Percentiles rank a stretch among this genome's conserved stretches.
Conservation (phyloP, 2,329 filamentous ascomycete genomes). For the Ophiocordyceps polyrhachis-furcata region DNA sequence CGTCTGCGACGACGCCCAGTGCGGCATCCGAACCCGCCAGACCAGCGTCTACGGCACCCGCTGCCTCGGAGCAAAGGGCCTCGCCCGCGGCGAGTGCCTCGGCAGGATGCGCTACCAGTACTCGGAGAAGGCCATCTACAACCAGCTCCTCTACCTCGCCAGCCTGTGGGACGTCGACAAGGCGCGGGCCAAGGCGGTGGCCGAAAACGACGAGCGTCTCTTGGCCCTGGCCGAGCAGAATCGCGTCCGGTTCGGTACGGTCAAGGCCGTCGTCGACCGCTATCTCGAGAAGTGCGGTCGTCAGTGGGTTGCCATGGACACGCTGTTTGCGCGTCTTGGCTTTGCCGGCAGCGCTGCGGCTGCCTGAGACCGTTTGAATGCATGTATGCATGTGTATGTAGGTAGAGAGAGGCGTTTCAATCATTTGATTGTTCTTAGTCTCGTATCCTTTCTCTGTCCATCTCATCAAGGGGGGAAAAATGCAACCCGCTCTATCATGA, state of each 20-base stretch:
- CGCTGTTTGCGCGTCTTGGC: slow-evolving; percentile 53
- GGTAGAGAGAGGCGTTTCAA: no score
- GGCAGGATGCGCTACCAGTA: slow-evolving; percentile 83
- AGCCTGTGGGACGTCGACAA: slow-evolving; percentile 81
- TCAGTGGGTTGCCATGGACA: slow-evolving; percentile 90
- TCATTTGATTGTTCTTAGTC: no score
- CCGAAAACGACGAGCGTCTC: slow-evolving; percentile 45
- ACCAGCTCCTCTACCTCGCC: slow-evolving; percentile 79
- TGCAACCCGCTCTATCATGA: no score
- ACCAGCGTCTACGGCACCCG: slow-evolving; percentile 84
- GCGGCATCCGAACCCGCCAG: slow-evolving; percentile 71
- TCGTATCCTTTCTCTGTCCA: background rate
- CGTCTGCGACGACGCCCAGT: slow-evolving; percentile 74
- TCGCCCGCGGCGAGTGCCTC: slow-evolving; percentile 57
- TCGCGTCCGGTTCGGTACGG: slow-evolving; percentile 53
- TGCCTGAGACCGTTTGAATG: background rate
- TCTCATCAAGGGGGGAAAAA: background rate
- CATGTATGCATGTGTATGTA: background rate
- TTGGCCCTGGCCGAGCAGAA: slow-evolving; percentile 66
- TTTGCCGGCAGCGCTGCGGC: slow-evolving; percentile 19
- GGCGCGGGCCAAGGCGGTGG: slow-evolving; percentile 34
- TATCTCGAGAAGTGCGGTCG: slow-evolving; percentile 81
- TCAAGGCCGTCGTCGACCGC: slow-evolving; percentile 59
- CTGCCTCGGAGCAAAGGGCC: slow-evolving; percentile 72
- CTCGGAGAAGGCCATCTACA: slow-evolving; percentile 79